Percentiles rank a stretch among this genome's conserved stretches.
phyloP scores from a whole-genome alignment of 768 basidiomycete genomes.

The Collybia sp. region DNA sequence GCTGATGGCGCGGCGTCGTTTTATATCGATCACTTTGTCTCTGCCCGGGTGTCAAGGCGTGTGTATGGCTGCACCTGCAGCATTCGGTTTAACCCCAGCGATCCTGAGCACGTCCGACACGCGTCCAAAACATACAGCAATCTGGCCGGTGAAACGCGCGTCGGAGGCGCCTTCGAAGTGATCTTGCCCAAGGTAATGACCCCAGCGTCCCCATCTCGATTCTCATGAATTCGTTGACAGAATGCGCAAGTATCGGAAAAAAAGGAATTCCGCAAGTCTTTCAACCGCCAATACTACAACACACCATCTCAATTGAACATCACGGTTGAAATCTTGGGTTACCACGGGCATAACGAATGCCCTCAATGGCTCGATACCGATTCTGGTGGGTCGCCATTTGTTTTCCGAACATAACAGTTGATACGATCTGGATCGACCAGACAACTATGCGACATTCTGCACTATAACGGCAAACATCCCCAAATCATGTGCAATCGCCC shows the following conservation, averaged over 20 bases:
- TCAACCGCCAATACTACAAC: conserved; percentile 3
- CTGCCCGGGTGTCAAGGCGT: conserved; percentile 18
- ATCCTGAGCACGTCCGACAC: conserved; percentile 13
- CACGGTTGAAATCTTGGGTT: conserved; percentile 12
- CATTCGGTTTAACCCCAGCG: conserved; percentile 9
- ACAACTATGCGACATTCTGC: too few species aligned
- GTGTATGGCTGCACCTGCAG: conserved; percentile 18
- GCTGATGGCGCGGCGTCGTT: conserved; percentile 25
- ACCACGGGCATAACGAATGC: conserved; percentile 10
- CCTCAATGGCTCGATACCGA: conserved; percentile 18
- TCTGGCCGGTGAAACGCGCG: too few species aligned
- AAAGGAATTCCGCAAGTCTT: conserved; percentile 13
- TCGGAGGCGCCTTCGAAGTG: too few species aligned
- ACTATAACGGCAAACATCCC: too few species aligned
- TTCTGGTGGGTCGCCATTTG: conserved; percentile 3
- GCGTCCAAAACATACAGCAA: too few species aligned
- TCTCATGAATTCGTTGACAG: conserved; percentile 5
- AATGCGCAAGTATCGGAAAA: conserved; percentile 16
- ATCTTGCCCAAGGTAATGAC: too few species aligned
- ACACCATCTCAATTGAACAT: background rate
- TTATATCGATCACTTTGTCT: conserved; percentile 20
- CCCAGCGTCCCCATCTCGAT: background rate
- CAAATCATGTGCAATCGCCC: too few species aligned
- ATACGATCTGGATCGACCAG: too few species aligned
- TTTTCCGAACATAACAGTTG: background rate